Conservation (phyloP, 352 stramenopile genomes). For the Hyaloperonospora arabidopsidis region DNA sequence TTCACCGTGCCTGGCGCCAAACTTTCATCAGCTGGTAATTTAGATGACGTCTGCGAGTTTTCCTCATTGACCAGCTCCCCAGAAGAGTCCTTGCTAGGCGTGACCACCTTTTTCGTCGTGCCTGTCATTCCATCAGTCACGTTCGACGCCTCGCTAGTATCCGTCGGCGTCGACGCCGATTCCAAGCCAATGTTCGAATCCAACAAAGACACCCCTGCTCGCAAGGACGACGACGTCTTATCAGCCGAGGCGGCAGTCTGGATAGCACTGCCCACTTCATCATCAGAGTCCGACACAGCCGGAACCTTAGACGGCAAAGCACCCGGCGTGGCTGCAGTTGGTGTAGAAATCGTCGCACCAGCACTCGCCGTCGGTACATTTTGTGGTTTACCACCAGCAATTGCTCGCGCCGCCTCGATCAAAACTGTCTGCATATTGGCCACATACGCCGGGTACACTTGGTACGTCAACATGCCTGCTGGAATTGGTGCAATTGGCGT, state of each 20-base stretch:
- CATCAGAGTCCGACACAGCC: background rate
- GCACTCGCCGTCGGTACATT: background rate
- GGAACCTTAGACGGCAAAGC: background rate
- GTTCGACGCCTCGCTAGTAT: conserved; percentile 11
- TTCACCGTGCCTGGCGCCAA: too few species aligned
- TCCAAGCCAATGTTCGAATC: conserved; percentile 1
- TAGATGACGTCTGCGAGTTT: too few species aligned
- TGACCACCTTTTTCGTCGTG: too few species aligned
- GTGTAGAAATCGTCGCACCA: background rate
- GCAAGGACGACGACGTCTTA: conserved; percentile 11
- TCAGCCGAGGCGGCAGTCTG: background rate
- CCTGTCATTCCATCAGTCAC: too few species aligned
- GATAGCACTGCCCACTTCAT: too few species aligned
- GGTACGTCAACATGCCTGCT: conserved; percentile 45
- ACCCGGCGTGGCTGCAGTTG: background rate
- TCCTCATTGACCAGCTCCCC: too few species aligned
- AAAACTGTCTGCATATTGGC: conserved; percentile 44
- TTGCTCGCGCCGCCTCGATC: conserved; percentile 27
- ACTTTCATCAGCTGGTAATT: too few species aligned
- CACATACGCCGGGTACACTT: conserved; percentile 52
- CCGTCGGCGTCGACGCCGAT: conserved; percentile 1
- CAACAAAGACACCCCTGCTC: background rate
- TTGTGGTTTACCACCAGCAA: conserved; percentile 11
- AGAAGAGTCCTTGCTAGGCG: too few species aligned
- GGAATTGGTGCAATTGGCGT: conserved; percentile 49